A percentile compares a stretch with the other conserved stretches of the same genome.
Conservation (phyloP, 2,329 filamentous ascomycete genomes). For the Helminthosporium solani region DNA sequence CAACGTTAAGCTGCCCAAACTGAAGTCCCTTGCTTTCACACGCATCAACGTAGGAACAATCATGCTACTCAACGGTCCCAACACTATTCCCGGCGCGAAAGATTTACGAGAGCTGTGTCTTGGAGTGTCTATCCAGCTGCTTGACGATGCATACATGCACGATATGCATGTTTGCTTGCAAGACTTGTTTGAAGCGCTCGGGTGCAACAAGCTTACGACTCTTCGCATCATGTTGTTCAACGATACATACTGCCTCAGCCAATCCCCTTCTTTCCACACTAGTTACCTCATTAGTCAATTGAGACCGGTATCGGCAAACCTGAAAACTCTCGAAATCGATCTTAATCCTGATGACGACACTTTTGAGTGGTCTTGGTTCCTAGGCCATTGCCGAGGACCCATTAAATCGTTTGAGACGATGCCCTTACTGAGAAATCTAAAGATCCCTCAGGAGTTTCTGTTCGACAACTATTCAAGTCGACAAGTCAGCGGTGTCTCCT, state of each 20-base stretch:
- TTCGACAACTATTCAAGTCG: background rate
- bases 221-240: slow-evolving; percentile 20
- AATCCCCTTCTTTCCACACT: slow-evolving; percentile 14
- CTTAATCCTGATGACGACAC: slow-evolving; percentile 13
- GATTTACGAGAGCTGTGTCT: slow-evolving; percentile 15
- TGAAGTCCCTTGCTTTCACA: slow-evolving; percentile 17
- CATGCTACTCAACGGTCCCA: slow-evolving; percentile 22
- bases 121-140: slow-evolving; percentile 19
- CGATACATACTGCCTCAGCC: slow-evolving; percentile 17
- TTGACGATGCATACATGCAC: slow-evolving; percentile 13
- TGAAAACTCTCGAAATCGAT: slow-evolving; percentile 16
- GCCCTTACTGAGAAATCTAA: slow-evolving; percentile 11
- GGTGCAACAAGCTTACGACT: slow-evolving; percentile 12
- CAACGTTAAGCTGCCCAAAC: slow-evolving; percentile 13
- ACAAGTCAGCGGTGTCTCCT: background rate
- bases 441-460: slow-evolving; percentile 19
- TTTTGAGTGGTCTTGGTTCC: slow-evolving; percentile 16
- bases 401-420: slow-evolving; percentile 13
- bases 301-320: slow-evolving; percentile 5
- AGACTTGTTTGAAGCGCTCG: slow-evolving; percentile 22
- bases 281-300: slow-evolving; percentile 20
- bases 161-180: slow-evolving; percentile 18
- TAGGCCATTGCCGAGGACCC: slow-evolving; percentile 11
- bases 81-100: slow-evolving; percentile 19
- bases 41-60: slow-evolving; percentile 18